Percentiles rank a stretch among this genome's conserved stretches.
Conservation (phyloP, 2,329 filamentous ascomycete species). For the Paracoccidioides brasiliensis region DNA sequence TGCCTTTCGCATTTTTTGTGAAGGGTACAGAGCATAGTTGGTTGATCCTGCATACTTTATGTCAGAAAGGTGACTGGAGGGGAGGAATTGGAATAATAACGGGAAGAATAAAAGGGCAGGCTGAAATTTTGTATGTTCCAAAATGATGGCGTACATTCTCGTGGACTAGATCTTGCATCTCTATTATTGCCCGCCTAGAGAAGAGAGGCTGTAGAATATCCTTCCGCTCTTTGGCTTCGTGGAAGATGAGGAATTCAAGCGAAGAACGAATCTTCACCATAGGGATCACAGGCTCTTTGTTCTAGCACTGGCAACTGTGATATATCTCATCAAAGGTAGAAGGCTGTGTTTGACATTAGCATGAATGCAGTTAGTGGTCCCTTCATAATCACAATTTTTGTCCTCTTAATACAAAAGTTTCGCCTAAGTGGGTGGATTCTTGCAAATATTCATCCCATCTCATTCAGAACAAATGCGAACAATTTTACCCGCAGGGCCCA, state of each 20-base stretch:
- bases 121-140: no score
- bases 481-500: no score
- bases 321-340: constrained; percentile 14
- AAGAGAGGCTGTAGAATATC: constrained; percentile 12
- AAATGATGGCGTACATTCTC: constrained; percentile 9
- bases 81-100: no score
- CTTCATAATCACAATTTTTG: no score
- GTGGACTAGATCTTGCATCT: constrained; percentile 12
- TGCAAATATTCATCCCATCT: no score
- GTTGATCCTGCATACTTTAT: constrained; percentile 1
- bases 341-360: constrained; percentile 2
- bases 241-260: constrained; percentile 12
- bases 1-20: constrained; percentile 4
- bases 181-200: constrained; percentile 10
- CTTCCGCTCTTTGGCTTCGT: constrained; percentile 14
- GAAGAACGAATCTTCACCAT: constrained; percentile 16
- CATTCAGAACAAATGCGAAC: no score
- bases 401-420: no score
- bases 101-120: no score
- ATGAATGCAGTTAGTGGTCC: constrained; percentile 13
- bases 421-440: no score
- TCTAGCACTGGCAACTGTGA: constrained; percentile 12
- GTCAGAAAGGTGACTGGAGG: no score
- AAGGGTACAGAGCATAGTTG: constrained; percentile 9
- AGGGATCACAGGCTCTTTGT: constrained; percentile 12